Evolutionary conservation across 352 stramenopile species (phyloP).

Genomic region (Halophytophthora batemanensis): DNA sequence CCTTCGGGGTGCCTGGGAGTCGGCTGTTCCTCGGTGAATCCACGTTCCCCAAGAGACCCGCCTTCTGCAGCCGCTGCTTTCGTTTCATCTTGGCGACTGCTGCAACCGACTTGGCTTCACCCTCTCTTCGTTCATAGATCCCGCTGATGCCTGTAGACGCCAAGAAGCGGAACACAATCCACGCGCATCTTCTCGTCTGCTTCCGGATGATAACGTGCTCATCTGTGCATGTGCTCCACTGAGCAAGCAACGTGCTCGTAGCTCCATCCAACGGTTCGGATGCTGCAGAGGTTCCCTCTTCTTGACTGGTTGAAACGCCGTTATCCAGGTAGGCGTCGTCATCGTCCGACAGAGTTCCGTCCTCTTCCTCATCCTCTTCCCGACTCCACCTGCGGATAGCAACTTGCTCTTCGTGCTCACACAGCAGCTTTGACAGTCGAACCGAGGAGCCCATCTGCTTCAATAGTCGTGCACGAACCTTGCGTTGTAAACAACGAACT

Average conservation of each 20-base stretch:
- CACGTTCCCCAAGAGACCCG: conserved; percentile 14
- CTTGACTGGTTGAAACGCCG: conserved; percentile 2
- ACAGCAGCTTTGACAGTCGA: conserved; percentile 35
- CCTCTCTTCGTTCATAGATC: conserved; percentile 65
- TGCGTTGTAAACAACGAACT: conserved; percentile 37
- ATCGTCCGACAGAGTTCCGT: conserved; percentile 22
- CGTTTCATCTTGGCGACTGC: conserved; percentile 69
- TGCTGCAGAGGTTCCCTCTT: background rate
- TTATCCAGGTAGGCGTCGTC: conserved; percentile 19
- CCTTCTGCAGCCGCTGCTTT: conserved; percentile 58
- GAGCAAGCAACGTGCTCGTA: conserved; percentile 28
- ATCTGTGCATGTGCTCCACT: conserved; percentile 56
- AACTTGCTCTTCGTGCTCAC: conserved; percentile 37
- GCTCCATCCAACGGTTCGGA: conserved; percentile 4
- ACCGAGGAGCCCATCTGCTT: conserved; percentile 22
- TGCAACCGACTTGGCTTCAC: conserved; percentile 62
- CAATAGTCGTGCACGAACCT: conserved; percentile 27
- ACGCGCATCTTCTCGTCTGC: conserved; percentile 64
- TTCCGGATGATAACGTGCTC: conserved; percentile 71
- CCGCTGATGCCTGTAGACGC: conserved; percentile 67
- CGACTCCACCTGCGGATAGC: conserved; percentile 26
- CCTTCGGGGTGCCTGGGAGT: background rate
- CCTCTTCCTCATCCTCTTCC: conserved; percentile 29
- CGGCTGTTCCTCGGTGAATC: conserved; percentile 18
- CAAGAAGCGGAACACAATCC: conserved; percentile 83